Base-by-base conservation (phyloP, 768 basidiomycete species). In the Chlorophyllum brunneum region DNA sequence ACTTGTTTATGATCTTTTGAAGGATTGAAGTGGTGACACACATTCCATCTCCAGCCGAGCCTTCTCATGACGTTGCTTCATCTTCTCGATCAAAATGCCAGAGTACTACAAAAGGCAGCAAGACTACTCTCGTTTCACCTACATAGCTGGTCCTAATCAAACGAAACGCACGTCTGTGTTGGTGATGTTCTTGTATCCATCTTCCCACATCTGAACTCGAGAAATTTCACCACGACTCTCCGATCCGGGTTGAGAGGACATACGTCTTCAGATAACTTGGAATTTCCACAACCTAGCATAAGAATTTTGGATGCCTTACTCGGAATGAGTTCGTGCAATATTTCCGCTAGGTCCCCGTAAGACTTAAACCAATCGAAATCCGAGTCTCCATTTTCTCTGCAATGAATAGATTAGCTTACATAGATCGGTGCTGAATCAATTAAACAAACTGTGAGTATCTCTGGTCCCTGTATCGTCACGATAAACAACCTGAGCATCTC, bases 341-440 rank as follows among this genome's bases (percentile, higher is more conserved):
- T 66, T 42, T 76, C 66, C 5, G 83, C 76, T n/a, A 93, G 71
- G 51, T 93, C 89, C 2, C 66, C 64, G 59, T 92, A 93, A 7
- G 83, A 81, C 64, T 90, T 92, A 73, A 92, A 92, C 91, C 91
- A 93, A 68, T 93, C 91, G 56, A 88, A 92, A 5, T 78, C 71
- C 3, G 69, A 69, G n/a, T 80, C 79, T 15, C 76, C 70, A 4
- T 72, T 62, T 65, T 86, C 83, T 59, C 87, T 88, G 33, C 48
- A 45, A 30, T 29, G 39, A 45, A 54, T 30, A 43, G 37, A 52
- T 36, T 46, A 39, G 23, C 45, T 29, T 16, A 36, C 11, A 31
- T 27, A 44, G 10, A 13, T 8, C 33, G 52, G 26, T 20, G 5
- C 18, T 44, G 52, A 18, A 15, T 23, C 16, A 16, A 27, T 46